Conservation (phyloP, 163 green algal species). For the Chloromonas sp. region DNA sequence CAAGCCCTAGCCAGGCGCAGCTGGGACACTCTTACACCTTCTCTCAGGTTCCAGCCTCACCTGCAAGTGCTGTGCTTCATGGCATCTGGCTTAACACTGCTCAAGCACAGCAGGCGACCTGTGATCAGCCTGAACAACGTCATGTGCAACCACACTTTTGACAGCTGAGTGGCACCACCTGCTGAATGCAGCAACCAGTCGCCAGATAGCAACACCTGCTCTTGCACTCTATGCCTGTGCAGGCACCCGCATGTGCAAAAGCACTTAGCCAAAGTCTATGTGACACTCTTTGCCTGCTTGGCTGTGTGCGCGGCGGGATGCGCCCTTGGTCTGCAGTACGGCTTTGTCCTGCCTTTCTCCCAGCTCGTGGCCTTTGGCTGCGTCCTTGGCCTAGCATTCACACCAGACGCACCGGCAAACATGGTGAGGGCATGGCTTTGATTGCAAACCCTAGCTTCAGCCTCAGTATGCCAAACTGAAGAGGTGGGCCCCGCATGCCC, state of each 20-base stretch:
- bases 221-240: not conserved
- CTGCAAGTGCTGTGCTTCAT: not conserved
- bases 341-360: constrained; percentile 35
- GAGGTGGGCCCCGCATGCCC: too few relatives aligned
- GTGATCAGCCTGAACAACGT: not conserved
- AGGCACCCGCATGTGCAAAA: constrained; percentile 32
- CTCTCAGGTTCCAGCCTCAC: too few relatives aligned
- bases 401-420: constrained; percentile 25
- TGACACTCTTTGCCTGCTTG: constrained; percentile 42
- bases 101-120: not conserved
- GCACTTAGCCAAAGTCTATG: constrained; percentile 53
- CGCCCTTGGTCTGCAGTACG: constrained; percentile 29
- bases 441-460: not conserved
- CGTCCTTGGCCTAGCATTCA: constrained; percentile 42
- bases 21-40: too few relatives aligned
- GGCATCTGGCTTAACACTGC: not conserved
- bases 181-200: not conserved
- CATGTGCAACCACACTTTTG: not conserved
- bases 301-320: constrained; percentile 24
- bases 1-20: too few relatives aligned
- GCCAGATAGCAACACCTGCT: not conserved
- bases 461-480: too few relatives aligned
- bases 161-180: not conserved
- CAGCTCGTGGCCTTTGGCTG: constrained; percentile 50
- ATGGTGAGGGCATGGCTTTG: constrained; percentile 19